These are phyloP conservation scores for Mycena kentingensis DNA, from an alignment of 768 basidiomycete species.

Conservation along the genomic window DNA sequence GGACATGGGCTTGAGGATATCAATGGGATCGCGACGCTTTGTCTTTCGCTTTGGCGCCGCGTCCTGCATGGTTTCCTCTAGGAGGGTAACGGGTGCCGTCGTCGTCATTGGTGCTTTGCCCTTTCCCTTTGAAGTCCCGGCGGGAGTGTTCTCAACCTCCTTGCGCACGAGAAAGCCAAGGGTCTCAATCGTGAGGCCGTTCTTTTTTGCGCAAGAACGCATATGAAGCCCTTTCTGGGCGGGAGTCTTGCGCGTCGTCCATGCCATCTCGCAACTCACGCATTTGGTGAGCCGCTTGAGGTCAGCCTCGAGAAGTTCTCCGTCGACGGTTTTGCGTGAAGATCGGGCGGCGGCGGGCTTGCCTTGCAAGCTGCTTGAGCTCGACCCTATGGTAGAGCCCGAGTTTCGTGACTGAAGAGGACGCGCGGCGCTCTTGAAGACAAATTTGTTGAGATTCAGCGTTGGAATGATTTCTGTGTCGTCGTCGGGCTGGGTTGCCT, in stretches of 20 bases:
- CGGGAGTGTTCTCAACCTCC: constrained; percentile 39
- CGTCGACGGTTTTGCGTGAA: constrained; percentile 24
- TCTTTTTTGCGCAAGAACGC: constrained; percentile 66
- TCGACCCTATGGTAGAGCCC: constrained; percentile 20
- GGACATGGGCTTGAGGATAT: constrained; percentile 48
- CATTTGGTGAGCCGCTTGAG: constrained; percentile 56
- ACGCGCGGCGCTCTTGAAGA: constrained; percentile 29
- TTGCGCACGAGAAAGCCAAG: constrained; percentile 52
- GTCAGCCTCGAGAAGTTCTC: constrained; percentile 48
- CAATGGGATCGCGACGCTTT: constrained; percentile 38
- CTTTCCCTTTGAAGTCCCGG: constrained; percentile 21
- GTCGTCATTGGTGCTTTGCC: constrained; percentile 21
- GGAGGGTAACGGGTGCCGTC: constrained; percentile 40
- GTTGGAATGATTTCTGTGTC: constrained; percentile 28
- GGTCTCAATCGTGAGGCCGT: constrained; percentile 54
- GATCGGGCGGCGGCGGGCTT: constrained; percentile 13
- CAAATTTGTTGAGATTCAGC: constrained; percentile 42
- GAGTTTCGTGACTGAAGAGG: constrained; percentile 9
- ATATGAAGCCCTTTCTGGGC: constrained; percentile 70
- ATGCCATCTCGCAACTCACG: constrained; percentile 61
- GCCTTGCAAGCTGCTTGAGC: constrained; percentile 5
- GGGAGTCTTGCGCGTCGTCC: constrained; percentile 70
- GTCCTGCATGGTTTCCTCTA: constrained; percentile 56
- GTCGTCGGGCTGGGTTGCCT: not conserved
- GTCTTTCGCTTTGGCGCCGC: constrained; percentile 48